phyloP scores from a whole-genome alignment of 1,139 yeast species.

The Trichomonascaceae sp. region DNA sequence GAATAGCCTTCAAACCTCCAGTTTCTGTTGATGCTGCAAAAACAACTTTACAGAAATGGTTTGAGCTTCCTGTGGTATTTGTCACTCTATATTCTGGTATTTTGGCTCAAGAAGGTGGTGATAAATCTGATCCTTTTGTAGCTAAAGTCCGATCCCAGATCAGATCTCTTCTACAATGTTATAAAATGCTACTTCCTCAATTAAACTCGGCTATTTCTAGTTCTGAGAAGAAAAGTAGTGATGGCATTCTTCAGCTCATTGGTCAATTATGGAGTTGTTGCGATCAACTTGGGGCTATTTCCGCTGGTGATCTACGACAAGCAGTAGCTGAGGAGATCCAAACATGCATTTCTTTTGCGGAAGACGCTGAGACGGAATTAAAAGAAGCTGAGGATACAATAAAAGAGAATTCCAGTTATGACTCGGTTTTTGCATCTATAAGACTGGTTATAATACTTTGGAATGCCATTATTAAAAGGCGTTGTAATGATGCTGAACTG shows the following conservation, averaged over 20 bases:
- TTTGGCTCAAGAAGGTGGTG: constrained; percentile 14
- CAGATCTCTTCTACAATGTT: constrained; percentile 2
- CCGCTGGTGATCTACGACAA: constrained; percentile 3
- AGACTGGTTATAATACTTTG: constrained; percentile 1
- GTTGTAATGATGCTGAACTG: constrained; percentile 1
- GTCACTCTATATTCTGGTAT: constrained; percentile 16
- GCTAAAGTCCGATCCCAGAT: constrained; percentile 3
- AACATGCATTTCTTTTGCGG: constrained; percentile 4
- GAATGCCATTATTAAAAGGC: constrained; percentile 3
- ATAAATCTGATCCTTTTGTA: constrained; percentile 2
- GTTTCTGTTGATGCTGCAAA: constrained; percentile 47
- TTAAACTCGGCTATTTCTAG: neutral
- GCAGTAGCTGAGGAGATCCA: neutral
- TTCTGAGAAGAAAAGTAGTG: neutral
- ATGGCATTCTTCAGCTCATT: neutral
- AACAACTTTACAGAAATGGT: constrained; percentile 46
- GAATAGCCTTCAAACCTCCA: constrained; percentile 66
- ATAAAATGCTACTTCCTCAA: constrained; percentile 1
- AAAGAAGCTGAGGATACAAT: constrained; percentile 26
- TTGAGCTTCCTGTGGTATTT: constrained; percentile 31
- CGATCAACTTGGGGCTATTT: neutral
- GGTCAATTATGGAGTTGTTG: constrained; percentile 9
- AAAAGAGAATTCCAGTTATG: constrained; percentile 1
- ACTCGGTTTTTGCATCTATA: neutral
- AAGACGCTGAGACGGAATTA: constrained; percentile 46